Percentiles rank a stretch among this genome's conserved stretches.
Conservation (phyloP, 108 stramenopile species). For the Nitzschia inconspicua region DNA sequence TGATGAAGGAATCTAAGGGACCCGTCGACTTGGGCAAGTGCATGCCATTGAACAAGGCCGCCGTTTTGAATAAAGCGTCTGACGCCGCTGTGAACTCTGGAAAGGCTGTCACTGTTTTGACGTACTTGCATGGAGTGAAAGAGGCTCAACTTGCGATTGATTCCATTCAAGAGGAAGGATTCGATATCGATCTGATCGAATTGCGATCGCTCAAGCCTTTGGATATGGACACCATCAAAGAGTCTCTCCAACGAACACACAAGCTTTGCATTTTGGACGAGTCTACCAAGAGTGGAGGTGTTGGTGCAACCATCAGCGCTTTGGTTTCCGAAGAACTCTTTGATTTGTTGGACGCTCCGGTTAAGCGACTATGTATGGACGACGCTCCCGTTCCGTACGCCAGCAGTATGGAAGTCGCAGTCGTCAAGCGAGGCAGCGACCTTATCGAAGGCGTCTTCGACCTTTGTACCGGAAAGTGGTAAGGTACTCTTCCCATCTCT, state of each 20-base stretch:
- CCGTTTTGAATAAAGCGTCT: slow-evolving; percentile 84
- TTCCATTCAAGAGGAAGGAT: slow-evolving; percentile 86
- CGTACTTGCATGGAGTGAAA: slow-evolving; percentile 97
- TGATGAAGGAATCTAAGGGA: slow-evolving; percentile 98
- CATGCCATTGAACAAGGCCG: slow-evolving; percentile 93
- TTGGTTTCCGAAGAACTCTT: slow-evolving; percentile 92
- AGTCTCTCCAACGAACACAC: slow-evolving; percentile 83
- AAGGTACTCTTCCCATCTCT: slow-evolving; percentile 13
- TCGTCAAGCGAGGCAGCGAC: slow-evolving; percentile 91
- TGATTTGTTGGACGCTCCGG: slow-evolving; percentile 95
- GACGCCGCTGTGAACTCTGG: slow-evolving; percentile 64
- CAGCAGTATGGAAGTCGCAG: slow-evolving; percentile 93
- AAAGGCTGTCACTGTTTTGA: slow-evolving; percentile 95
- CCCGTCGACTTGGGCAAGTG: slow-evolving; percentile 86
- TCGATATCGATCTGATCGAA: slow-evolving; percentile 97
- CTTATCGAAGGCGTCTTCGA: slow-evolving; percentile 85
- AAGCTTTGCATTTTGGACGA: slow-evolving; percentile 95
- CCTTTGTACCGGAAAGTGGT: slow-evolving; percentile 67
- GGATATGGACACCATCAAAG: slow-evolving; percentile 92
- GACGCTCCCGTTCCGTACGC: slow-evolving; percentile 97
- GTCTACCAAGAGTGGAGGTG: slow-evolving; percentile 93
- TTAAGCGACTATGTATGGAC: slow-evolving; percentile 97
- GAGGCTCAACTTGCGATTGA: slow-evolving; percentile 83
- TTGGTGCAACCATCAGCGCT: slow-evolving; percentile 95
- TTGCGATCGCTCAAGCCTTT: slow-evolving; percentile 95